phyloP scores from a whole-genome alignment of 2,329 filamentous ascomycete genomes.

The Colletotrichum trifolii region DNA sequence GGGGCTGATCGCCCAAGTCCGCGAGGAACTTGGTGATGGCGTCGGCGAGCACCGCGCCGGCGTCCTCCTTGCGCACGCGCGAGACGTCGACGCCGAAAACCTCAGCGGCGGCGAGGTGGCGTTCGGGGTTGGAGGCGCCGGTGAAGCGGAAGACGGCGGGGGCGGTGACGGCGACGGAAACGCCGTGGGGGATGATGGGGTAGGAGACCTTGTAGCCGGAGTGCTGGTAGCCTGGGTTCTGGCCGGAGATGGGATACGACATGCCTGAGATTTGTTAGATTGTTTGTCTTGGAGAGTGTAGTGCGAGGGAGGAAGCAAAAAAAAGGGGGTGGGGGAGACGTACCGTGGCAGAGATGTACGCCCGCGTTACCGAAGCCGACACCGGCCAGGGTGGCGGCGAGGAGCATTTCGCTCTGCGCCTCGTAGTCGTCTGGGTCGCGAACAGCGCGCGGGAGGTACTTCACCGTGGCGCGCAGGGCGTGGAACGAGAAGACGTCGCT shows the following conservation, averaged over 20 bases:
- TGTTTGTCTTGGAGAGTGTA: neutral
- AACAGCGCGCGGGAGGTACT: constrained; percentile 91
- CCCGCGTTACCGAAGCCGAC: constrained; percentile 98
- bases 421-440: constrained; percentile 90
- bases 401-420: constrained; percentile 94
- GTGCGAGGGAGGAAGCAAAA: neutral
- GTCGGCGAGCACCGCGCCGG: constrained; percentile 87
- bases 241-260: constrained; percentile 96
- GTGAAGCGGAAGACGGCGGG: constrained; percentile 97
- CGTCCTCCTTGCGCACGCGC: constrained; percentile 88
- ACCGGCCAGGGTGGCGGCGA: constrained; percentile 92
- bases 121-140: constrained; percentile 88
- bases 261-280: constrained; percentile 68
- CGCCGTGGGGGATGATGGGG: constrained; percentile 93
- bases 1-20: constrained; percentile 88
- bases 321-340: constrained; percentile 39
- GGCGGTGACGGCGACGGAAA: constrained; percentile 92
- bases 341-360: constrained; percentile 80
- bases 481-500: constrained; percentile 96
- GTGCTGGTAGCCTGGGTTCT: constrained; percentile 71
- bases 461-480: constrained; percentile 84
- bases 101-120: constrained; percentile 90
- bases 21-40: constrained; percentile 85
- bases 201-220: constrained; percentile 81
- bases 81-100: constrained; percentile 90